A percentile compares a stretch with the other conserved stretches of the same genome.
Evolutionary conservation across 139 green algal species (phyloP).

Genomic region (Chlorella sp.): DNA sequence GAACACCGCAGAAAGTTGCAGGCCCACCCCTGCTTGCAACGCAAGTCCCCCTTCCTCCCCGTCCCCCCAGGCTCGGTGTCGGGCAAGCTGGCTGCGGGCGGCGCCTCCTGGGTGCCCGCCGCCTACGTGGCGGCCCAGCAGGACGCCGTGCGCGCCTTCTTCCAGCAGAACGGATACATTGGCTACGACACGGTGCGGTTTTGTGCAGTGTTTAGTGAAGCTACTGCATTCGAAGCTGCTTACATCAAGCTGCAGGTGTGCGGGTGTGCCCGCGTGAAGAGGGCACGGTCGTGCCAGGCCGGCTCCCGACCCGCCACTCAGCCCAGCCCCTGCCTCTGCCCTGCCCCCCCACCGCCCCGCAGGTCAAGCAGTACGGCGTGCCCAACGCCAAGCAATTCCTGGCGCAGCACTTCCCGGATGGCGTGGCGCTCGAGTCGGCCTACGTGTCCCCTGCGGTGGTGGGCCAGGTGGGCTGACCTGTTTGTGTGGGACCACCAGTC

Average conservation of each 20-base stretch:
- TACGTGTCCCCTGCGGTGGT: constrained; percentile 69
- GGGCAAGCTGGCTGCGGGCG: constrained; percentile 73
- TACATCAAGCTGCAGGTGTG: no score
- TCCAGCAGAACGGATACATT: constrained; percentile 84
- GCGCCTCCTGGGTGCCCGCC: constrained; percentile 74
- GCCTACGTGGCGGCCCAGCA: constrained; percentile 69
- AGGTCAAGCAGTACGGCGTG: constrained; percentile 62
- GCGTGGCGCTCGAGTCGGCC: constrained; percentile 63
- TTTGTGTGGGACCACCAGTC: no score
- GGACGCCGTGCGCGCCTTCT: constrained; percentile 75
- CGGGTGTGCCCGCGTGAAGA: no score
- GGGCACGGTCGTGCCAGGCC: no score
- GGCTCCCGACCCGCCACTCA: neutral
- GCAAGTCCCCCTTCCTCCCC: no score
- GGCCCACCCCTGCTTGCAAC: neutral
- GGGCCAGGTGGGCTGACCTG: constrained; percentile 54
- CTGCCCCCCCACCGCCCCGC: neutral
- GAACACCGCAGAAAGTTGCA: neutral
- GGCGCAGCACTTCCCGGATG: constrained; percentile 65
- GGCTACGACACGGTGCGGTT: constrained; percentile 67
- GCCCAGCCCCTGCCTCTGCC: neutral
- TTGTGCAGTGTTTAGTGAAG: no score
- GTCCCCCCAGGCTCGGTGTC: constrained; percentile 40
- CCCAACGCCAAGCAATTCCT: constrained; percentile 57
- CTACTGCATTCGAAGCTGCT: no score